A percentile compares a stretch with the other conserved stretches of the same genome.
Conservation (phyloP, 2,329 filamentous ascomycete genomes). For the Torrubiellomyces zombiae region DNA sequence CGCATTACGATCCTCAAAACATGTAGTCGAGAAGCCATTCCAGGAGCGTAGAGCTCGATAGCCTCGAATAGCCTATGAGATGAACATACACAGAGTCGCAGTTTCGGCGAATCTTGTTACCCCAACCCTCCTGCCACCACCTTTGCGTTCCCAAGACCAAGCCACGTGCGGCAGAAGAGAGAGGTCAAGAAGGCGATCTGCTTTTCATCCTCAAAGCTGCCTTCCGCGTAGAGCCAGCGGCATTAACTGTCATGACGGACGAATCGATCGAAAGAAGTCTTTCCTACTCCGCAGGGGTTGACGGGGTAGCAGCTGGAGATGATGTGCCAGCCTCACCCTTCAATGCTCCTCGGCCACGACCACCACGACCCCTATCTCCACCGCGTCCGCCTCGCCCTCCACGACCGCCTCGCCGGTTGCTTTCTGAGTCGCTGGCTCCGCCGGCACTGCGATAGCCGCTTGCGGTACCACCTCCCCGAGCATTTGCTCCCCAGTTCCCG, state of each 20-base stretch:
- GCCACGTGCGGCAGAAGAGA: no score
- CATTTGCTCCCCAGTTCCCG: constrained; percentile 50
- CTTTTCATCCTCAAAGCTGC: no score
- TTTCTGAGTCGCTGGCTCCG: constrained; percentile 55
- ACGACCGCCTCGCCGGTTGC: constrained; percentile 36
- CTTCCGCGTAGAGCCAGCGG: no score
- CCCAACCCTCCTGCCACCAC: no score
- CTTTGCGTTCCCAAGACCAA: no score
- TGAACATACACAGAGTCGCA: no score
- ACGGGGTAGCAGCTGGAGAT: constrained; percentile 34
- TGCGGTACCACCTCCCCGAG: constrained; percentile 39
- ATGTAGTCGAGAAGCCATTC: no score
- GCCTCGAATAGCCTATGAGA: no score
- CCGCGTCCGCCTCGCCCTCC: constrained; percentile 42
- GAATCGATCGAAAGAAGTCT: constrained; percentile 12
- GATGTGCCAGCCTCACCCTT: constrained; percentile 41
- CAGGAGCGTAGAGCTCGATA: no score
- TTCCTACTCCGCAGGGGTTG: constrained; percentile 33
- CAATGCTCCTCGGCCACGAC: constrained; percentile 36
- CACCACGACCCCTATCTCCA: constrained; percentile 38
- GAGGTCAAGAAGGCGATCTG: no score
- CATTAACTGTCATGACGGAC: not conserved
- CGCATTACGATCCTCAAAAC: no score
- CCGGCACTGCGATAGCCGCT: constrained; percentile 74
- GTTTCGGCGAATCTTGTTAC: no score